Conservation (phyloP, 2,329 filamentous ascomycete genomes). For the Paraconiothyrium sp. region DNA sequence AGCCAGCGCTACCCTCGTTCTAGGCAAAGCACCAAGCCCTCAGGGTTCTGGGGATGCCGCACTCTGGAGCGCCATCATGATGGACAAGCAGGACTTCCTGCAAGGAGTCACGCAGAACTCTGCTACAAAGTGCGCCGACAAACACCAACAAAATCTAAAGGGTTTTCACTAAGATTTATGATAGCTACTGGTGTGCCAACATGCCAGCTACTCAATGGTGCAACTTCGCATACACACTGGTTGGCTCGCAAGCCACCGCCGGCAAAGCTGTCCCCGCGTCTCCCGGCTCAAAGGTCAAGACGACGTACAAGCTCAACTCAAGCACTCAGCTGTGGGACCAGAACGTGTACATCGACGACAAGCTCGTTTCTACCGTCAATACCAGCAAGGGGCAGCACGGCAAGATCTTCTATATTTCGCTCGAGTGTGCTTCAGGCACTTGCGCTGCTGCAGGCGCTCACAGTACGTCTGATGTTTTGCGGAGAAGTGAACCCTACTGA, state of each 20-base stretch:
- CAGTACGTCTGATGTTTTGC: slow-evolving; percentile 24
- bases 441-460: slow-evolving; percentile 31
- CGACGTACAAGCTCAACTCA: slow-evolving; percentile 34
- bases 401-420: slow-evolving; percentile 34
- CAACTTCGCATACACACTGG: slow-evolving; percentile 33
- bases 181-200: slow-evolving; percentile 22
- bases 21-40: slow-evolving; percentile 28
- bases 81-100: slow-evolving; percentile 33
- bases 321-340: slow-evolving; percentile 34
- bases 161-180: slow-evolving; percentile 12
- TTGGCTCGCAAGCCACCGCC: slow-evolving; percentile 17
- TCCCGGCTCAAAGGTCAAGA: slow-evolving; percentile 29
- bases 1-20: slow-evolving; percentile 31
- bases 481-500: background rate
- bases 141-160: background rate
- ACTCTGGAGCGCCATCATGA: slow-evolving; percentile 37
- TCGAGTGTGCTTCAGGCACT: slow-evolving; percentile 30
- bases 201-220: slow-evolving; percentile 31
- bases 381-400: slow-evolving; percentile 35
- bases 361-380: slow-evolving; percentile 31
- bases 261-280: slow-evolving; percentile 28
- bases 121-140: slow-evolving; percentile 21
- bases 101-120: slow-evolving; percentile 37
- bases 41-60: slow-evolving; percentile 30
- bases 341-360: slow-evolving; percentile 33